These are phyloP conservation scores for Metarhizium anisopliae DNA, from an alignment of 2,329 filamentous ascomycete genomes.

Conservation along the genomic window DNA sequence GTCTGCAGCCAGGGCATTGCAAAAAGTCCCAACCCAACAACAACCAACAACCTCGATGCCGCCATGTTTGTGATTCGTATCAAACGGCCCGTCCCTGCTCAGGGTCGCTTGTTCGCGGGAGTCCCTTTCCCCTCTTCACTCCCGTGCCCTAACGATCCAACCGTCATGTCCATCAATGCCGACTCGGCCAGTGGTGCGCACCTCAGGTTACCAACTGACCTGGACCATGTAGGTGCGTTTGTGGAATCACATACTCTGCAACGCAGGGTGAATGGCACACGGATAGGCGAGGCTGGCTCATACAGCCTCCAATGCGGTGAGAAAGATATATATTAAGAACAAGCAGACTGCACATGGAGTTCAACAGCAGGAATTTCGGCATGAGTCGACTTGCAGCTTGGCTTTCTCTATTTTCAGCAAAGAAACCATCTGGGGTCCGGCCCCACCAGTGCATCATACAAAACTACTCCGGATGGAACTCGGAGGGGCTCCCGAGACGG, in stretches of 20 bases:
- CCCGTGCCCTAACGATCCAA: neutral
- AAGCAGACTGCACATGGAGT: neutral
- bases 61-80: slow-evolving; percentile 3
- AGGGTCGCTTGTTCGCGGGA: neutral
- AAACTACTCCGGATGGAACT: slow-evolving; percentile 4
- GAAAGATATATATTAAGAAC: neutral
- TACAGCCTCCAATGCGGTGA: neutral
- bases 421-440: neutral
- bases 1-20: neutral
- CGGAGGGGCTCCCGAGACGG: neutral
- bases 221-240: neutral
- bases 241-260: neutral
- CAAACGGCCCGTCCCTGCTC: slow-evolving; percentile 2
- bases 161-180: neutral
- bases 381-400: neutral
- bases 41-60: slow-evolving; percentile 1
- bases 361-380: neutral
- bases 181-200: neutral
- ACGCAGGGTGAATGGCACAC: neutral
- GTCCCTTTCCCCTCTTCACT: neutral
- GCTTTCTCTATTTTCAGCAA: neutral
- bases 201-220: neutral
- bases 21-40: neutral
- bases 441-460: slow-evolving; percentile 1
- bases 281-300: neutral